Percentiles rank a stretch among this genome's conserved stretches.
Evolutionary conservation across 208 protist genomes (phyloP).

Genomic region (Porcisia hertigi): DNA sequence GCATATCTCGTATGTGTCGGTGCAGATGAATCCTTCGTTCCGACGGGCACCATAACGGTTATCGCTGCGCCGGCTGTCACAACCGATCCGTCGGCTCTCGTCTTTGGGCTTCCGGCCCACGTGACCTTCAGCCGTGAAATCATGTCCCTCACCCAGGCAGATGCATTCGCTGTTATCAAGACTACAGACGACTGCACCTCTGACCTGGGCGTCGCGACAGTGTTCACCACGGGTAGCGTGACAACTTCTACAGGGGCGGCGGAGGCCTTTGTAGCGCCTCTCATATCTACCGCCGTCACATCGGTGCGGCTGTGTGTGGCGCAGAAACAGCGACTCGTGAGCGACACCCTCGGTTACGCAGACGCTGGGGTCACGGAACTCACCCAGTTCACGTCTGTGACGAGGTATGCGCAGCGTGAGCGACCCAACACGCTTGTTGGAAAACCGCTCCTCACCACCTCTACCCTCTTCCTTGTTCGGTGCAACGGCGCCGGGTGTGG

Average conservation of each 20-base stretch:
- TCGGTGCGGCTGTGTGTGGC: conserved; percentile 34
- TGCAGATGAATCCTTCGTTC: conserved; percentile 14
- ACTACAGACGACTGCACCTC: conserved; percentile 31
- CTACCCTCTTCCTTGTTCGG: conserved; percentile 39
- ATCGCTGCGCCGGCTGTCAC: conserved; percentile 28
- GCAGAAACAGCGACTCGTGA: conserved; percentile 9
- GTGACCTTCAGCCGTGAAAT: conserved; percentile 36
- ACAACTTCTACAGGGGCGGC: conserved; percentile 11
- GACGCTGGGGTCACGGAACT: conserved; percentile 35
- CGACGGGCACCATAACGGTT: conserved; percentile 36
- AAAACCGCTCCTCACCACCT: conserved; percentile 28
- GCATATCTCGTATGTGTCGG: conserved; percentile 45
- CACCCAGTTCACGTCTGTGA: conserved; percentile 37
- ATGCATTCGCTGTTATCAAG: conserved; percentile 30
- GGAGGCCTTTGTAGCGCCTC: conserved; percentile 31
- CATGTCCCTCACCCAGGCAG: conserved; percentile 24
- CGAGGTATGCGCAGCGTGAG: conserved; percentile 43
- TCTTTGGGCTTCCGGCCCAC: conserved; percentile 30
- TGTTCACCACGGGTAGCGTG: conserved; percentile 38
- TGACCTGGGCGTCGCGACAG: conserved; percentile 4
- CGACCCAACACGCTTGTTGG: conserved; percentile 47
- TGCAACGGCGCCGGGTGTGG: conserved; percentile 35
- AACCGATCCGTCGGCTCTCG: conserved; percentile 16
- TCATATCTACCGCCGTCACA: neutral
- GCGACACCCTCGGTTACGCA: conserved; percentile 39